Base-by-base conservation (phyloP, 2,329 filamentous ascomycete genomes). In the Colletotrichum echinochloae region DNA sequence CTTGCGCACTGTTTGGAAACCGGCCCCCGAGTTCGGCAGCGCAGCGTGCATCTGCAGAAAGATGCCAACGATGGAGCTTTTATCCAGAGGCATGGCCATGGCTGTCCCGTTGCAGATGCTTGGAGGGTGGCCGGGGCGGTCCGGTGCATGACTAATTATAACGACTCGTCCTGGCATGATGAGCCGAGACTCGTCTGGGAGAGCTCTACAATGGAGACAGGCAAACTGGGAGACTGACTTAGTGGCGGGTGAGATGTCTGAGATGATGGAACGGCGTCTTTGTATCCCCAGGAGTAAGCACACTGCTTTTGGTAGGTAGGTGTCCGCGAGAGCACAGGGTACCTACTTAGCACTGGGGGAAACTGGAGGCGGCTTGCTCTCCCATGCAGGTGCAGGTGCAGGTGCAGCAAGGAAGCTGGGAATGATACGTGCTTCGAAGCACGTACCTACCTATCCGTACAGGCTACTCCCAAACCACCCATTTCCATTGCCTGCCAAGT, bases 401-500 rank as follows among this genome's bases (percentile, higher is more conserved):
- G 65, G 60, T 69, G 66, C 61, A 65, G 30, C 4, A 33, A 44
- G 66, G 66, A 52, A 68, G 65, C 33, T 14, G 33, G n/a, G n/a
- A n/a, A n/a, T n/a, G n/a, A n/a, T n/a, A n/a, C n/a, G n/a, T n/a
- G n/a, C n/a, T n/a, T n/a, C n/a, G n/a, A n/a, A n/a, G n/a, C n/a
- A n/a, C n/a, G 30, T 18, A 51, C 26, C 26, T 3, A 20, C 39
- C 39, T 6, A 20, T 26, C 6, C 37, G 63, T 66, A 70, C n/a
- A n/a, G n/a, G n/a, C n/a, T n/a, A n/a, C n/a, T n/a, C n/a, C n/a
- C n/a, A n/a, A n/a, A n/a, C n/a, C n/a, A n/a, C n/a, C n/a, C n/a
- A n/a, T n/a, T n/a, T n/a, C n/a, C n/a, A n/a, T n/a, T n/a, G n/a
- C 8, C 56, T 70, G 67, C 56, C 51, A 70, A 66, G 63, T 66